phyloP scores from a whole-genome alignment of 1,139 yeast species.

The Debaryomyces robertsiae region DNA sequence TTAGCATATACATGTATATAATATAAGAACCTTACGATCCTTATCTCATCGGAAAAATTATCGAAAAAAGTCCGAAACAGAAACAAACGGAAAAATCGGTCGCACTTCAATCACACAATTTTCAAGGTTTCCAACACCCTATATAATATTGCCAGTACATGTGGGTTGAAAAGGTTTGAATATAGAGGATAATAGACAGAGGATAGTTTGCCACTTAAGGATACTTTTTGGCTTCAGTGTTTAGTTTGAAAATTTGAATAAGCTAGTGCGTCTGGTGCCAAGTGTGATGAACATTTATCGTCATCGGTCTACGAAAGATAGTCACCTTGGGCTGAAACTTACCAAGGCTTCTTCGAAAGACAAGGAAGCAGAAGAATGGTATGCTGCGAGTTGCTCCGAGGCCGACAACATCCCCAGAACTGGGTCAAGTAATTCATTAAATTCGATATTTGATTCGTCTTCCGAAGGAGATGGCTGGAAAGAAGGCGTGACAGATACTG shows the following conservation, averaged over 20 bases:
- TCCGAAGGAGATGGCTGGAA: not conserved
- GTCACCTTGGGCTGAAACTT: no score
- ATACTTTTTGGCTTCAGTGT: no score
- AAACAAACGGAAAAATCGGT: constrained; percentile 6
- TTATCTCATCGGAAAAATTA: constrained; percentile 7
- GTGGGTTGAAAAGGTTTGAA: no score
- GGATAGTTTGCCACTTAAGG: no score
- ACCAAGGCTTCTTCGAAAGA: no score
- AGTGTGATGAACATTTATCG: not conserved
- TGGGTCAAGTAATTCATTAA: constrained; percentile 28
- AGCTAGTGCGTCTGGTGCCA: not conserved
- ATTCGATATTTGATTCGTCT: constrained; percentile 28
- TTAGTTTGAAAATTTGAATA: no score
- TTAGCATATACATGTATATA: constrained; percentile 5
- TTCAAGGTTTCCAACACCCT: no score
- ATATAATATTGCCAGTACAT: no score
- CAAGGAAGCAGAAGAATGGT: not conserved
- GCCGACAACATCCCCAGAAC: constrained; percentile 10
- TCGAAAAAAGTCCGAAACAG: constrained; percentile 12
- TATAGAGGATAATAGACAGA: not conserved
- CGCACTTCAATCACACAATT: not conserved
- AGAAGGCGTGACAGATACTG: not conserved
- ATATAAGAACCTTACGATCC: constrained; percentile 1
- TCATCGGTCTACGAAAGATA: not conserved
- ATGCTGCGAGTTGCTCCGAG: not conserved